Percentiles rank a stretch among this genome's conserved stretches.
Evolutionary conservation across 2,329 filamentous ascomycete genomes (phyloP).

Genomic region (Ramularia collo-cygni): DNA sequence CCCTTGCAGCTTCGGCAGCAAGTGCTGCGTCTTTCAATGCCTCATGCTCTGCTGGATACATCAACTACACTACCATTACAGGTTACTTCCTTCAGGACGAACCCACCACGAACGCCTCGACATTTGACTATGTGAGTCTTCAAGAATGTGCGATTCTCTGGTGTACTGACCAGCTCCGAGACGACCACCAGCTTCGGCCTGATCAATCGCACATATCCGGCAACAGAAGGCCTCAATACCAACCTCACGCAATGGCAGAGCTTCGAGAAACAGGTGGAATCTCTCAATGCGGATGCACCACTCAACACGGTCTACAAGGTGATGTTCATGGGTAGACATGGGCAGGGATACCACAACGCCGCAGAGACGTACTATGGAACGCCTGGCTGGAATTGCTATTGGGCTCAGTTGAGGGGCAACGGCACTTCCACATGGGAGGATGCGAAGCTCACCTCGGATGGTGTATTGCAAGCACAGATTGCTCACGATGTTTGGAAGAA

Average conservation of each 20-base stretch:
- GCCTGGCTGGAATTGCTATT: conserved; percentile 62
- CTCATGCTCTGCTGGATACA: conserved; percentile 29
- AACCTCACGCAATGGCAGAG: conserved; percentile 58
- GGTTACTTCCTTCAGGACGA: conserved; percentile 62
- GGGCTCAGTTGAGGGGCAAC: conserved; percentile 58
- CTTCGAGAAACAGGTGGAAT: conserved; percentile 52
- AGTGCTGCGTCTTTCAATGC: conserved; percentile 10
- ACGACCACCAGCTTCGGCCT: conserved; percentile 58
- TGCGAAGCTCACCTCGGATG: conserved; percentile 52
- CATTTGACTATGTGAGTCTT: conserved; percentile 59
- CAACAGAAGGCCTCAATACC: conserved; percentile 37
- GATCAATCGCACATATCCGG: conserved; percentile 55
- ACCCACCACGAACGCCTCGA: conserved; percentile 45
- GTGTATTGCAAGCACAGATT: conserved; percentile 50
- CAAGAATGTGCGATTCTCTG: not conserved
- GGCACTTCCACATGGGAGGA: conserved; percentile 58
- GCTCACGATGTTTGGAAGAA: conserved; percentile 56
- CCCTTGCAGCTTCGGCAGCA: conserved; percentile 5
- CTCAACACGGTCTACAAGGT: conserved; percentile 58
- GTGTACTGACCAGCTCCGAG: conserved; percentile 31
- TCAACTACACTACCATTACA: conserved; percentile 54
- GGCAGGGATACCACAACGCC: conserved; percentile 58
- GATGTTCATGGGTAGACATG: conserved; percentile 63
- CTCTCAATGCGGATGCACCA: conserved; percentile 47
- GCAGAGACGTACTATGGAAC: conserved; percentile 62